These are phyloP conservation scores for Alternaria incomplexa DNA, from an alignment of 2,329 filamentous ascomycete species.

Conservation along the genomic window DNA sequence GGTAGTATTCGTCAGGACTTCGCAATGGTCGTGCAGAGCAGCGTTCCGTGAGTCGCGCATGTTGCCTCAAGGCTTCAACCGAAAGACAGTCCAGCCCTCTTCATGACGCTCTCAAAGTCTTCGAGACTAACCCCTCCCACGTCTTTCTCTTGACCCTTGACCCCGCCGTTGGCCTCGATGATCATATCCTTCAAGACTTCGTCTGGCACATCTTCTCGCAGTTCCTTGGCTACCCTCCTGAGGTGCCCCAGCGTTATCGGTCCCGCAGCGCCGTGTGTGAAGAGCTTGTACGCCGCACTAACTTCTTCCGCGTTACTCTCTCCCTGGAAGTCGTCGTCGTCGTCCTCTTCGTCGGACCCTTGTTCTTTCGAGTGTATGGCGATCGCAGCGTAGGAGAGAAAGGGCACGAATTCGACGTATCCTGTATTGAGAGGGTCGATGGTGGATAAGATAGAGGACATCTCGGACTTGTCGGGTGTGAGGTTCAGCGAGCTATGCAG, in stretches of 20 bases:
- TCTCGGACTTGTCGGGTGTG: conserved; percentile 68
- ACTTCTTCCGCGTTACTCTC: conserved; percentile 67
- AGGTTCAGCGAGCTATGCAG: conserved; percentile 77
- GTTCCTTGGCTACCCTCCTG: conserved; percentile 75
- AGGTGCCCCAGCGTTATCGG: conserved; percentile 84
- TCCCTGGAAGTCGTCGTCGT: conserved; percentile 39
- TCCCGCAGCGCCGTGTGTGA: conserved; percentile 64
- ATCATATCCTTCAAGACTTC: conserved; percentile 92
- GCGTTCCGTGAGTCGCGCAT: background rate
- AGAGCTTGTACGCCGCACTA: conserved; percentile 80
- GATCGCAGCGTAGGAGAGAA: conserved; percentile 86
- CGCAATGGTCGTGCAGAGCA: background rate
- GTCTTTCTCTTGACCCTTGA: conserved; percentile 60
- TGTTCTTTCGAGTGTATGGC: conserved; percentile 67
- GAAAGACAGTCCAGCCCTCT: conserved; percentile 77
- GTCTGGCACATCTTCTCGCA: conserved; percentile 86
- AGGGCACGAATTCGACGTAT: conserved; percentile 77
- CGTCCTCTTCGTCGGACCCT: conserved; percentile 50
- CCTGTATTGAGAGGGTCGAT: conserved; percentile 85
- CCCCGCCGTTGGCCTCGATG: conserved; percentile 86
- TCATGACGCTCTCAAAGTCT: conserved; percentile 89
- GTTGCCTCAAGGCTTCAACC: conserved; percentile 56
- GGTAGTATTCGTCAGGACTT: background rate
- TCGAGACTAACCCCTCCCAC: conserved; percentile 72
- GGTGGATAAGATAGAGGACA: conserved; percentile 76